Evolutionary conservation across 2,329 filamentous ascomycete genomes (phyloP).

Genomic region (Cladophialophora exuberans): DNA sequence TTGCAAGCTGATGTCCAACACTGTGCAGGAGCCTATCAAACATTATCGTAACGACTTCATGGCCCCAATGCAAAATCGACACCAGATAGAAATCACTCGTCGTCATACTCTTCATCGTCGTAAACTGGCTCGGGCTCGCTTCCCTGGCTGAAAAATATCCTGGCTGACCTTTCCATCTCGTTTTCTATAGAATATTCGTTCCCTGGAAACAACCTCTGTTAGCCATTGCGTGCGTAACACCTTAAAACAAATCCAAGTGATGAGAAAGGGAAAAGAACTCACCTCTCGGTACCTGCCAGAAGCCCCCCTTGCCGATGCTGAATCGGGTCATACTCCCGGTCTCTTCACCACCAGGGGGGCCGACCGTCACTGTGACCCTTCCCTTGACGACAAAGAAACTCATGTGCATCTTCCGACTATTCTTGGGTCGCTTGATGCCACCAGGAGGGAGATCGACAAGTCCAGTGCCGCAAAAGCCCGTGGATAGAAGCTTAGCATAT

Average conservation of each 20-base stretch:
- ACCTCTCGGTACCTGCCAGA: constrained; percentile 96
- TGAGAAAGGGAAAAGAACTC: constrained; percentile 45
- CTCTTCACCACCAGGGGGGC: constrained; percentile 57
- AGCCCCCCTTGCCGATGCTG: constrained; percentile 81
- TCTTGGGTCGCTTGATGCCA: constrained; percentile 85
- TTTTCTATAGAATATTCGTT: constrained; percentile 94
- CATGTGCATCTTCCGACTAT: constrained; percentile 95
- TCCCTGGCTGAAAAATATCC: constrained; percentile 91
- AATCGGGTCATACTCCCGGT: constrained; percentile 60
- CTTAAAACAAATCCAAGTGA: too few species aligned
- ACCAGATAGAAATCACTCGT: not conserved
- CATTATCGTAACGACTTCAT: too few species aligned
- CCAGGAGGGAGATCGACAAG: constrained; percentile 86
- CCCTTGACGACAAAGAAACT: constrained; percentile 89
- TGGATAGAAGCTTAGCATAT: constrained; percentile 84
- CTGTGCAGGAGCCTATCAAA: too few species aligned
- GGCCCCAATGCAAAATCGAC: too few species aligned
- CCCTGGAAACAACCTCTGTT: constrained; percentile 55
- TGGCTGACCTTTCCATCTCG: constrained; percentile 64
- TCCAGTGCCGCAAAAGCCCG: constrained; percentile 86
- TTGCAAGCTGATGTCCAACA: too few species aligned
- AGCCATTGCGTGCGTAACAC: too few species aligned
- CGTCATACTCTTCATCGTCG: not conserved
- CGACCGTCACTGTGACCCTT: constrained; percentile 75
- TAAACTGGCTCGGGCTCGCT: constrained; percentile 58